These are phyloP conservation scores for Rhodotorula sp. DNA, from an alignment of 1,284 basidiomycete genomes.

Conservation along the genomic window DNA sequence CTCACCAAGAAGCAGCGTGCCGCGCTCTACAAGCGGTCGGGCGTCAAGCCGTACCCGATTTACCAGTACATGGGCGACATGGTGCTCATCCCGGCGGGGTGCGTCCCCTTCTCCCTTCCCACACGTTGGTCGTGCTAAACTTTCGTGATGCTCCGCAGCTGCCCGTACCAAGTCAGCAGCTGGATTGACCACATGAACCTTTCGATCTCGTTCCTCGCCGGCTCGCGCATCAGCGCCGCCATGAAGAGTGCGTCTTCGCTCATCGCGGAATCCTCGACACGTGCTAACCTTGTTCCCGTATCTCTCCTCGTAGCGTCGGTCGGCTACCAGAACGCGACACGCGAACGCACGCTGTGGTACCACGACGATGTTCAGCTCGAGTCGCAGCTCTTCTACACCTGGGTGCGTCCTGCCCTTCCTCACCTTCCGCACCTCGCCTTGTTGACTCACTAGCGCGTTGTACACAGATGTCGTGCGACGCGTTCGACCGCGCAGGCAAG, in stretches of 20 bases:
- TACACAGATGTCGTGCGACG: constrained; percentile 4
- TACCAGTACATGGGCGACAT: constrained; percentile 90
- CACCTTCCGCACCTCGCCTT: not conserved
- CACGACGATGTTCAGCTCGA: constrained; percentile 88
- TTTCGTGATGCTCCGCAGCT: constrained; percentile 11
- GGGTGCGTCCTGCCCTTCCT: constrained; percentile 15
- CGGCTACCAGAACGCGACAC: constrained; percentile 86
- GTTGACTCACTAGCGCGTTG: no score
- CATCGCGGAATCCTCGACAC: not conserved
- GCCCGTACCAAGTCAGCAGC: constrained; percentile 66
- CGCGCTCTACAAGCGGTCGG: constrained; percentile 66
- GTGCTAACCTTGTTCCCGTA: not conserved
- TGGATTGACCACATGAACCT: constrained; percentile 91
- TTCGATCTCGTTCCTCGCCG: constrained; percentile 86
- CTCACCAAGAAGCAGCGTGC: constrained; percentile 69
- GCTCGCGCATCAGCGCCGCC: constrained; percentile 42
- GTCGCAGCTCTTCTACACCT: constrained; percentile 48
- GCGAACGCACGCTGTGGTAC: constrained; percentile 78
- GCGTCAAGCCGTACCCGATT: constrained; percentile 75
- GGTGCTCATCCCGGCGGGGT: constrained; percentile 92
- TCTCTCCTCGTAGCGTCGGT: constrained; percentile 61
- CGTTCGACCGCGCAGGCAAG: not conserved
- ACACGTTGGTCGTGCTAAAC: not conserved
- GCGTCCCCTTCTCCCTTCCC: constrained; percentile 62
- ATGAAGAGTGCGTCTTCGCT: not conserved